phyloP scores from a whole-genome alignment of 257 asterid species.

The Scutellaria galericulata region DNA sequence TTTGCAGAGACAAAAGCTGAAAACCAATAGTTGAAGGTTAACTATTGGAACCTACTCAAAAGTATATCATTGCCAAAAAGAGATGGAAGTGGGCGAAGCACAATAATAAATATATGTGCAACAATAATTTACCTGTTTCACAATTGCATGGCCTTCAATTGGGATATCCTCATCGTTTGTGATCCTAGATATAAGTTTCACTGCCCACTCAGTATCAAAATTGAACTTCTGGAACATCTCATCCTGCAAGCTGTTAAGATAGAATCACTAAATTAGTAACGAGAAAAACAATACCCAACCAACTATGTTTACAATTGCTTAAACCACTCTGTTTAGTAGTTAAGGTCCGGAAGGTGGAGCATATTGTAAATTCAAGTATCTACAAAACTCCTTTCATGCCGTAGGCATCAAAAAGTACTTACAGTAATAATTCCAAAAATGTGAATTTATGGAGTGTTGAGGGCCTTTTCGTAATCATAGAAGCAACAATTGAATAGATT shows the following conservation, averaged over 20 bases:
- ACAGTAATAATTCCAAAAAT: no score
- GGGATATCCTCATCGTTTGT: constrained; percentile 90
- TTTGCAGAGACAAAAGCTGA: constrained; percentile 91
- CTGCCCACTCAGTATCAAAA: constrained; percentile 98
- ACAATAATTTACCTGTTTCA: constrained; percentile 68
- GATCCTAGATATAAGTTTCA: constrained; percentile 84
- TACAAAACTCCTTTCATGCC: no score
- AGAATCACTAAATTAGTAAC: constrained; percentile 28
- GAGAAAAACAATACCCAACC: constrained; percentile 6
- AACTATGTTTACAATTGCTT: no score
- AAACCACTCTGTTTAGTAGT: no score
- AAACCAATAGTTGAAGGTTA: constrained; percentile 38
- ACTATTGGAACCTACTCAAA: constrained; percentile 22
- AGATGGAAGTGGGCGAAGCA: constrained; percentile 7
- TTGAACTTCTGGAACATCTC: constrained; percentile 98
- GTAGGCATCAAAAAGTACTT: no score
- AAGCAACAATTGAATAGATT: no score
- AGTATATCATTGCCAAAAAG: constrained; percentile 22
- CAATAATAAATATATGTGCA: constrained; percentile 21
- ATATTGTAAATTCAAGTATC: no score
- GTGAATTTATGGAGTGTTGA: no score
- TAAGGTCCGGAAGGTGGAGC: no score
- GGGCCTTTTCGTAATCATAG: no score
- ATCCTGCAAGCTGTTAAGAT: constrained; percentile 83
- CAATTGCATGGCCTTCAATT: constrained; percentile 83